Percentiles rank a stretch among this genome's conserved stretches.
Evolutionary conservation across 352 stramenopile species (phyloP).

Genomic region (Globisporangium spiculum): DNA sequence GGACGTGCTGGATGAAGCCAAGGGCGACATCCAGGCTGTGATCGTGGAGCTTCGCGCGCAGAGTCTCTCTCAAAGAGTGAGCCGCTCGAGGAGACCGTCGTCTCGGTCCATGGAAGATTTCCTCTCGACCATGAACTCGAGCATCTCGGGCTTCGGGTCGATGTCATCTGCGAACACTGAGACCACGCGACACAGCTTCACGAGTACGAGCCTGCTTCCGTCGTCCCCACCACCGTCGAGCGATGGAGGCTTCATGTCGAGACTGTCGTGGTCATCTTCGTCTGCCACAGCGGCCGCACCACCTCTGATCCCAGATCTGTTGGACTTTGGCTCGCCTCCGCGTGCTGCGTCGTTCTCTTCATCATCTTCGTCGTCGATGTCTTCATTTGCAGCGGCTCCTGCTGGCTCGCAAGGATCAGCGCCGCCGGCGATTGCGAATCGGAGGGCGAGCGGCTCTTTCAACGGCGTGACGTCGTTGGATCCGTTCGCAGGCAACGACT

Average conservation of each 20-base stretch:
- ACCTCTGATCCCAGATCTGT: slow-evolving; percentile 12
- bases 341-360: slow-evolving; percentile 23
- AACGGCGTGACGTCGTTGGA: slow-evolving; percentile 27
- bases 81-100: slow-evolving; percentile 40
- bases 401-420: slow-evolving; percentile 4
- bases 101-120: slow-evolving; percentile 72
- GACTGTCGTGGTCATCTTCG: slow-evolving; percentile 16
- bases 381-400: slow-evolving; percentile 10
- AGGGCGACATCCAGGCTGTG: slow-evolving; percentile 57
- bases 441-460: slow-evolving; percentile 3
- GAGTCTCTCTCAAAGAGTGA: slow-evolving; percentile 35
- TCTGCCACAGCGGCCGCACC: background rate
- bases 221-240: slow-evolving; percentile 30
- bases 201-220: slow-evolving; percentile 29
- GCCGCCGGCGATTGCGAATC: background rate
- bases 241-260: slow-evolving; percentile 11
- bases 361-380: slow-evolving; percentile 19
- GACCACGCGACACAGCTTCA: slow-evolving; percentile 12
- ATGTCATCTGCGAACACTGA: slow-evolving; percentile 11
- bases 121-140: slow-evolving; percentile 58
- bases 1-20: slow-evolving; percentile 68
- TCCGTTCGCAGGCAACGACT: slow-evolving; percentile 66
- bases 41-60: slow-evolving; percentile 60
- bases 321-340: slow-evolving; percentile 14
- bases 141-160: slow-evolving; percentile 22